Evolutionary conservation across 2,329 filamentous ascomycete species (phyloP), one percentile per base, ranked within the genome.

Genomic region (Capronia epimyces): DNA sequence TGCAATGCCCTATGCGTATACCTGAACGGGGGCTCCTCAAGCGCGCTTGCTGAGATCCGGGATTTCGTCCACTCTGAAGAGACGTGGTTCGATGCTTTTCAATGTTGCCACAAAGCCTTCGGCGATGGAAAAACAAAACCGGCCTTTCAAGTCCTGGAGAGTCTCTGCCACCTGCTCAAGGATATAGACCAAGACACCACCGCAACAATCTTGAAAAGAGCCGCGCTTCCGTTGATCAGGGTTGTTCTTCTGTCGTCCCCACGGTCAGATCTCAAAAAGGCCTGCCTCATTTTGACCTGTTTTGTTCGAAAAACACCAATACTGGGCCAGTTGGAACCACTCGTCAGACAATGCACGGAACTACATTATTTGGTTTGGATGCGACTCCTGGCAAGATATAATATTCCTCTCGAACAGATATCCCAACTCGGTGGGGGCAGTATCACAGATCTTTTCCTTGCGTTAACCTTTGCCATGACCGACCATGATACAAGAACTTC

Each of bases 1-100:
- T 72, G 70, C 54, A 75, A 74, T 65, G 68, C 71, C 5, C 46
- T 73, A 22, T 70, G 69, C 49, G 67, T 67, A 16, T 74, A 72
- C 46, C 57, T 75, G 18, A 67, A 72, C 54, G 64, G 66, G 10
- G 66, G 67, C 8, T 50, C 60, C 13, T 56, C 59, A 10, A 70
- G 72, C 10, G 45, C 61, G 24, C 59, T 62, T 49, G 51, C 63
- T 10, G 52, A 57, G 6, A 65, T 72, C 2, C 64, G 61, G 37
- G 45, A 62, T 20, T 59, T 75, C 48, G 64, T 60, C 21, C 55
- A 65, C 2, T 69, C 66, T 2, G 43, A 63, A 5, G 58, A 64
- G 13, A 66, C 60, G 22, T 75, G 72, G 72, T 53, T 67, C 16
- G 60, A 66, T 18, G 61, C 69, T 13, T 72, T 73, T 45, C 64